phyloP scores from a whole-genome alignment of 352 stramenopile species.

The Globisporangium recalcitrans region DNA sequence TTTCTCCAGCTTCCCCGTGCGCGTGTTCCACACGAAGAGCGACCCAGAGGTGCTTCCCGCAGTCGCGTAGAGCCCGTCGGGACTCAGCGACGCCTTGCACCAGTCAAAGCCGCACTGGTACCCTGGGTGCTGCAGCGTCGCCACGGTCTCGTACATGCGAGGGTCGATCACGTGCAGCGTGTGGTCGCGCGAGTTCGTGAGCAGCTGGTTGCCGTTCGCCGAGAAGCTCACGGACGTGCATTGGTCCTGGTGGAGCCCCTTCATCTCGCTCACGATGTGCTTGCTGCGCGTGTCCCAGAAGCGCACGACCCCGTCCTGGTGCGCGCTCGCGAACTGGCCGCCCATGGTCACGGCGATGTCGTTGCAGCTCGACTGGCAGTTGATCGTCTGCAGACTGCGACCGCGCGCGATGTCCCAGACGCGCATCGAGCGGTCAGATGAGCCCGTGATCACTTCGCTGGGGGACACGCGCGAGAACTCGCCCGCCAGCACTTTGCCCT shows the following conservation, averaged over 20 bases:
- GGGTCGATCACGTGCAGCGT: conserved; percentile 61
- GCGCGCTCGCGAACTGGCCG: conserved; percentile 67
- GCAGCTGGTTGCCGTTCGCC: conserved; percentile 30
- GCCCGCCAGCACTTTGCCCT: conserved; percentile 75
- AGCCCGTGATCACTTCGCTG: conserved; percentile 72
- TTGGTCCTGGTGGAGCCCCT: conserved; percentile 55
- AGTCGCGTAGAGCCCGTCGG: conserved; percentile 51
- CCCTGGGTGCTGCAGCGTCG: conserved; percentile 34
- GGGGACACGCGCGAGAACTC: conserved; percentile 60
- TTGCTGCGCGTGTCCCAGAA: conserved; percentile 74
- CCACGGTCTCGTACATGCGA: conserved; percentile 49
- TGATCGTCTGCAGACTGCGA: conserved; percentile 64
- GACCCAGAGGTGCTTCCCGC: conserved; percentile 47
- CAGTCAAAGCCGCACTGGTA: conserved; percentile 82
- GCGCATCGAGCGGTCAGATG: conserved; percentile 65
- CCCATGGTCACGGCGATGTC: conserved; percentile 57
- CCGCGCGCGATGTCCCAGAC: conserved; percentile 72
- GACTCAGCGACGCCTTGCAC: conserved; percentile 71
- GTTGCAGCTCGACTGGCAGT: conserved; percentile 80
- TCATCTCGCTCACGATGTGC: conserved; percentile 46
- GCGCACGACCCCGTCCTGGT: conserved; percentile 71
- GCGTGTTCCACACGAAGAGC: conserved; percentile 64
- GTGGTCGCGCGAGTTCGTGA: conserved; percentile 79
- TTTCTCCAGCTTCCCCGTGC: conserved; percentile 42
- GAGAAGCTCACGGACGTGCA: conserved; percentile 72